Base-by-base conservation (phyloP, 176 grass and related monocot species). In the Leersia perrieri region DNA sequence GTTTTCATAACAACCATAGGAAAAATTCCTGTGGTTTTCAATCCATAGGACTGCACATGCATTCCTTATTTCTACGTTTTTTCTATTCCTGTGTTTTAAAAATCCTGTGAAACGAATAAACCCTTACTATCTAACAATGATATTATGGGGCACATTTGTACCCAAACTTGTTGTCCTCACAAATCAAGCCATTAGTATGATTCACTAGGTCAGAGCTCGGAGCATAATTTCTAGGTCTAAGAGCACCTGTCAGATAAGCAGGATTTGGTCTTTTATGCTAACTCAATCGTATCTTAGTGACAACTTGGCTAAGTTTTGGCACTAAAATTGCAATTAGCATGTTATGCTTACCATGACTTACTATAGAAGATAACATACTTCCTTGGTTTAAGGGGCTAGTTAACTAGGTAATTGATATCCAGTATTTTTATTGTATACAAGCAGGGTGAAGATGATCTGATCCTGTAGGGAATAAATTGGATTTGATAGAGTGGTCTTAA, bases 381-480 rank as follows among this genome's bases (percentile, higher is more conserved):
- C 49, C 61, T 7, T 73, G n/a, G 11, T 78, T 66, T 26, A 63
- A 72, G 63, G 47, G 66, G 45, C 57, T 47, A 47, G 22, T 58
- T 80, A 75, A 75, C 58, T 68, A 64, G 40, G 23, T 75, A 75
- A 85, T 55, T 33, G 11, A 68, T 64, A 5, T 64, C 15, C 32
- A 53, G 5, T 47, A 11, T 72, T 81, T 13, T n/a, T 72, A 74
- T 39, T 75, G 28, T 66, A 10, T 85, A 72, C 77, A 85, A 78
- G 44, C 77, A 35, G 28, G 78, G 33, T 23, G 33, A 70, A 72
- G 15, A 33, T 33, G 26, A 33, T 2, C 20, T 74, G 25, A 63
- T 75, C 11, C 65, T 75, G 1, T 11, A 34, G 31, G 16, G n/a
- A 44, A 34, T 45, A 60, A 27, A 75, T 34, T 32, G 44, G 15